These are phyloP conservation scores for Cystobasidiaceae sp. DNA, from an alignment of 1,284 basidiomycete genomes.

Conservation along the genomic window DNA sequence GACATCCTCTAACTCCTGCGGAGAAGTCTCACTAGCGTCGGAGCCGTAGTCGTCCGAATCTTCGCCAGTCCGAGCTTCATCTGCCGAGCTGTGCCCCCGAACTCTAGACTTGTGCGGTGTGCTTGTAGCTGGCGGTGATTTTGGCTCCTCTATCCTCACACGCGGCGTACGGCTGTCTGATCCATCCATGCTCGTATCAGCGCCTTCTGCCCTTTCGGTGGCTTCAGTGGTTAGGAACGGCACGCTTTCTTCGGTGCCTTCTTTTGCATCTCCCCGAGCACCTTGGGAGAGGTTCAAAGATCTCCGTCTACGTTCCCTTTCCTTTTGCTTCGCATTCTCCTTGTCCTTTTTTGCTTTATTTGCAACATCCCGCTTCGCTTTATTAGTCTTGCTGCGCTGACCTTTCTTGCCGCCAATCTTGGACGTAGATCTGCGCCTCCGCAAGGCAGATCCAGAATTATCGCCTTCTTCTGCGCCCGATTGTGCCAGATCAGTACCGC, in stretches of 20 bases:
- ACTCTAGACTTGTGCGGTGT: too few relatives aligned
- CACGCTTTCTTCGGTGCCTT: neutral
- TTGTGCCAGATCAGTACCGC: conserved; percentile 3
- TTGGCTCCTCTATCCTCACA: too few relatives aligned
- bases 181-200: too few relatives aligned
- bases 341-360: conserved; percentile 23
- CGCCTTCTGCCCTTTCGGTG: too few relatives aligned
- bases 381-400: conserved; percentile 9
- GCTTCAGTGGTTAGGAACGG: too few relatives aligned
- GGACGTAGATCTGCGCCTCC: neutral
- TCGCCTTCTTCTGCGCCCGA: conserved; percentile 15
- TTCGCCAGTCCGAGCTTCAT: neutral
- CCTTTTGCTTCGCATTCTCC: conserved; percentile 23
- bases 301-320: conserved; percentile 9
- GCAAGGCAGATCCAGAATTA: neutral
- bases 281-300: neutral
- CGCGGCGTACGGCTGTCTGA: too few relatives aligned
- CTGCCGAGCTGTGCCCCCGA: neutral
- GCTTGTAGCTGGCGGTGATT: too few relatives aligned
- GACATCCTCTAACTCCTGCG: conserved; percentile 2
- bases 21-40: neutral
- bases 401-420: conserved; percentile 13
- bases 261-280: neutral
- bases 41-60: neutral
- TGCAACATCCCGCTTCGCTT: conserved; percentile 9